phyloP scores from a whole-genome alignment of 768 basidiomycete genomes.

The Lentinula sp. region DNA sequence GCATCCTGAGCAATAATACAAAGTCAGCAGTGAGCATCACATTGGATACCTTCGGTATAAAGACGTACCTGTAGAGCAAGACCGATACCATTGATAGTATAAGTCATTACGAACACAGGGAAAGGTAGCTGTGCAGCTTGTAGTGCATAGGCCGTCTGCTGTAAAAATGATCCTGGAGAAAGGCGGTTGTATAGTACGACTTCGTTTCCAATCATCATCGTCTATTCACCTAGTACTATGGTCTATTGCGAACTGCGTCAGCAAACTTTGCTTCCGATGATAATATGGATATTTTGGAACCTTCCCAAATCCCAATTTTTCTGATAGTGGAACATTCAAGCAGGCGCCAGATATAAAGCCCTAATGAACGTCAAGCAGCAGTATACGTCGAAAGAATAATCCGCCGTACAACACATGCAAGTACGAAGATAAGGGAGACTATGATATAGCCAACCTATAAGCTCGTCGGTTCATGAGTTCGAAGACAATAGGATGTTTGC shows the following conservation, averaged over 20 bases:
- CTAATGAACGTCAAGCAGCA: constrained; percentile 13
- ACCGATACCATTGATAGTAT: constrained; percentile 24
- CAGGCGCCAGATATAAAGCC: constrained; percentile 36
- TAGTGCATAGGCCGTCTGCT: constrained; percentile 3
- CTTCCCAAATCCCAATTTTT: constrained; percentile 21
- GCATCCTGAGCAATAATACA: constrained; percentile 29
- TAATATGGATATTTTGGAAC: neutral
- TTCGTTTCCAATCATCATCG: neutral
- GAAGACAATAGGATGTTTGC: neutral
- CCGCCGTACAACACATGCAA: constrained; percentile 27
- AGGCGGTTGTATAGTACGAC: neutral
- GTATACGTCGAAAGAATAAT: constrained; percentile 15
- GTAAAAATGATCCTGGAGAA: constrained; percentile 3
- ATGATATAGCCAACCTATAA: constrained; percentile 40
- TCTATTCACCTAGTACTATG: neutral
- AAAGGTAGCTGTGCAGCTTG: constrained; percentile 47
- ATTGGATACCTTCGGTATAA: constrained; percentile 21
- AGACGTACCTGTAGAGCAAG: constrained; percentile 27
- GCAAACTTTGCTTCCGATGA: neutral
- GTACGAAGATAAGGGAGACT: constrained; percentile 56
- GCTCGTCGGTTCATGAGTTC: neutral
- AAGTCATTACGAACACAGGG: constrained; percentile 40
- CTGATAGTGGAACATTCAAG: constrained; percentile 29
- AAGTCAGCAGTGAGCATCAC: constrained; percentile 7
- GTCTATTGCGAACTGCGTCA: neutral